Percentiles rank a stretch among this genome's conserved stretches.
These are phyloP conservation scores for Aspergillus pseudonomiae DNA, from an alignment of 2,329 filamentous ascomycete genomes.

Conservation along the genomic window DNA sequence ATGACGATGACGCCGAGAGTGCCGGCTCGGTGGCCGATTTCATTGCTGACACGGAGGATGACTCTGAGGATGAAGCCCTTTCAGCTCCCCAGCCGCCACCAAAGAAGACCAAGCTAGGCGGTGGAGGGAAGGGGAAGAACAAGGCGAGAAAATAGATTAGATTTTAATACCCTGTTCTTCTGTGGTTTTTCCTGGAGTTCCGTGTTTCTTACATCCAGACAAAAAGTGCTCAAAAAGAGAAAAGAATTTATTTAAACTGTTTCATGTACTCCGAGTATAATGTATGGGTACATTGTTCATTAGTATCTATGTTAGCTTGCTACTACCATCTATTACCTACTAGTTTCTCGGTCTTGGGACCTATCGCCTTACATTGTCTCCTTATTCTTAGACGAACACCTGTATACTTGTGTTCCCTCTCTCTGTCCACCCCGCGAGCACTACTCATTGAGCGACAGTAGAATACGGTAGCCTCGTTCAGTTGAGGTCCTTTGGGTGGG, in stretches of 20 bases:
- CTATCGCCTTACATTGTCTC: neutral
- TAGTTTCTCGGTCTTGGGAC: neutral
- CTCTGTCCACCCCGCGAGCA: too few species aligned
- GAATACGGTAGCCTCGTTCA: too few species aligned
- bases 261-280: neutral
- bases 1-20: constrained; percentile 66
- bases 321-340: constrained; percentile 8
- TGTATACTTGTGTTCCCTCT: neutral
- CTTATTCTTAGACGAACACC: neutral
- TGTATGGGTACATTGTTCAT: neutral
- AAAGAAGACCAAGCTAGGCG: constrained; percentile 40
- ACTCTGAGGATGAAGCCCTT: constrained; percentile 36
- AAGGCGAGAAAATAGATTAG: constrained; percentile 39
- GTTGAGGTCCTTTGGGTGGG: too few species aligned
- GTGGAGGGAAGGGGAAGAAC: constrained; percentile 35
- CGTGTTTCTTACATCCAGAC: constrained; percentile 9
- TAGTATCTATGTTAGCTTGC: neutral
- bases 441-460: too few species aligned
- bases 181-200: constrained; percentile 13
- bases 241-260: neutral
- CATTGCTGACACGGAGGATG: constrained; percentile 52
- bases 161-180: constrained; percentile 28
- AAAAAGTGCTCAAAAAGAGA: constrained; percentile 1
- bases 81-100: constrained; percentile 31
- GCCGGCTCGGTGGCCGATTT: constrained; percentile 52